Evolutionary conservation across 768 basidiomycete species (phyloP).

Genomic region (Amyloporia xantha): DNA sequence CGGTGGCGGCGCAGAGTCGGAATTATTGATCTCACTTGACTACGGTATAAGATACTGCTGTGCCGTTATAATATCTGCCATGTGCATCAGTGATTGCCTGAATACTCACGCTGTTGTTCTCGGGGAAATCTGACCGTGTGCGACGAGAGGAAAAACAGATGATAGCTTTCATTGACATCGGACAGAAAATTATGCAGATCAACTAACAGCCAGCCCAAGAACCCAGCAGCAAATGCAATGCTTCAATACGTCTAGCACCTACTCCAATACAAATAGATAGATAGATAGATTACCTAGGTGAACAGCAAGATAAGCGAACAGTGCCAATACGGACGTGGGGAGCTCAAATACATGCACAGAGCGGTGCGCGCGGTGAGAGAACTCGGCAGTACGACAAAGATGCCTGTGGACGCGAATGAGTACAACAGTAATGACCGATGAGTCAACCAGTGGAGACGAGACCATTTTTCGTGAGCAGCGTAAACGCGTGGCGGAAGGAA

Average conservation of each 20-base stretch:
- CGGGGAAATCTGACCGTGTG: too few relatives aligned
- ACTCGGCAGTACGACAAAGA: background rate
- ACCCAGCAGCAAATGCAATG: background rate
- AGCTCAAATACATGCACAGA: constrained; percentile 1
- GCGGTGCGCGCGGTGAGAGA: background rate
- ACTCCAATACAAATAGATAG: background rate
- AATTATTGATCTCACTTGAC: background rate
- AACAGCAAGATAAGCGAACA: background rate
- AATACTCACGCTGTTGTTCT: too few relatives aligned
- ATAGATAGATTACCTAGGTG: background rate
- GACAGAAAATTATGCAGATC: background rate
- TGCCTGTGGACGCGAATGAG: background rate
- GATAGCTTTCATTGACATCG: too few relatives aligned
- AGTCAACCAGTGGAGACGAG: background rate
- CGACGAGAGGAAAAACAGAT: too few relatives aligned
- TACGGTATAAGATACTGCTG: background rate
- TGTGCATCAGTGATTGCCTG: too few relatives aligned
- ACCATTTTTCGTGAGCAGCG: background rate
- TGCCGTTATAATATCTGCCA: background rate
- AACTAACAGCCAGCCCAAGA: background rate
- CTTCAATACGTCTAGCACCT: background rate
- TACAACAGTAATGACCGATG: constrained; percentile 2
- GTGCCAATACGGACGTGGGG: background rate
- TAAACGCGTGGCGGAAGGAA: too few relatives aligned
- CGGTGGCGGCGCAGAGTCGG: background rate